Base-by-base conservation (phyloP, 495 filamentous ascomycete genomes). In the Hypoxylon lienhwacheense region DNA sequence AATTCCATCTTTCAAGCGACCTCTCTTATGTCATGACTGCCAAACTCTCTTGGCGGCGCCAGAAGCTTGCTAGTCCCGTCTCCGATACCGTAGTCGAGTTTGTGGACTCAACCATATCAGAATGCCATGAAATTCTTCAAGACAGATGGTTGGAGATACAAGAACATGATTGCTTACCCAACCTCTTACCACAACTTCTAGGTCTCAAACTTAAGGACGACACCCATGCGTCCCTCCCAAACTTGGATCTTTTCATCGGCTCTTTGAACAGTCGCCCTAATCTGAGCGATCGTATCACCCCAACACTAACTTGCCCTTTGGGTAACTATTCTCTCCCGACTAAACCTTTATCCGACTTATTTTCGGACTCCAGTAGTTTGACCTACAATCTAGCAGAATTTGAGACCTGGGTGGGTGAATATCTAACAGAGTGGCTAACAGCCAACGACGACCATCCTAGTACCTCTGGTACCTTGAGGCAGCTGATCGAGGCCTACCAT, bases 1-100 rank as follows among this genome's bases (percentile, higher is more conserved):
- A 47, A n/a, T n/a, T n/a, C n/a, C n/a, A n/a, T 1, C 10, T 67
- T 0, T 17, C 56, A 0, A 70, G 66, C 32, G 73, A 81, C 22
- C 8, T 66, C 1, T 11, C 76, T 2, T 70, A 68, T 33, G 41
- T 59, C 1, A 83, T 85, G 76, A 67, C 45, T 12, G 64, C 75
- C 1, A 86, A 85, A 53, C 40, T 84, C 17, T 59, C 42, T 7
- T 69, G 77, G 7, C 74, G 82, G 1, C 49, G 77, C 6, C 44
- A 67, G 2, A 86, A 85, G 46, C 55, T 82, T 15, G 43, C 47
- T 7, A 17, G 11, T 7, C 0, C 8, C 4, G 32, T 45, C 16
- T 36, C 45, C 1, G 1, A 14, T 0, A 1, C 10, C 11, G 37
- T 56, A 16, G 4, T 56, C 4, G 17, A 67, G 51, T 46, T 68